Conservation (phyloP, 768 basidiomycete genomes). For the Heimioporus sp. region DNA sequence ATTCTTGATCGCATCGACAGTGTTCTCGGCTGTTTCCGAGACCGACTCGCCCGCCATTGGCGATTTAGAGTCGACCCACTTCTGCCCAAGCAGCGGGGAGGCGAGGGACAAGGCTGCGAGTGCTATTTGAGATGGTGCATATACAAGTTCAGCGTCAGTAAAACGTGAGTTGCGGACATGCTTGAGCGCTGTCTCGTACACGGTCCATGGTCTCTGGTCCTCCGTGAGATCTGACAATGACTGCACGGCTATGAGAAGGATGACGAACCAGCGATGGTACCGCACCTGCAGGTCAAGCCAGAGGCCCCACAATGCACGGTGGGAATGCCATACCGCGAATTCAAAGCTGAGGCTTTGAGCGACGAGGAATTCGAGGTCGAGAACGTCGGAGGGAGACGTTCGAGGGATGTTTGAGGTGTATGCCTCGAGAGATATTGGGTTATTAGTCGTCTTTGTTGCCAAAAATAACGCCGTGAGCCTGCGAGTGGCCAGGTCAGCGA, state of each 20-base stretch:
- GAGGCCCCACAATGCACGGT: slow-evolving; percentile 84
- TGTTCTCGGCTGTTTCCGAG: slow-evolving; percentile 24
- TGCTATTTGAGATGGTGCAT: slow-evolving; percentile 92
- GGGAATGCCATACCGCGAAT: slow-evolving; percentile 90
- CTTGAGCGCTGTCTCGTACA: slow-evolving; percentile 65
- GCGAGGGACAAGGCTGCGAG: slow-evolving; percentile 73
- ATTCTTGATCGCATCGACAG: slow-evolving; percentile 47
- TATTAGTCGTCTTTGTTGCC: slow-evolving; percentile 97
- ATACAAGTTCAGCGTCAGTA: slow-evolving; percentile 90
- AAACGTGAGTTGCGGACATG: slow-evolving; percentile 78
- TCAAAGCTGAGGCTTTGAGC: slow-evolving; percentile 94
- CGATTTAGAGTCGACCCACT: slow-evolving; percentile 56
- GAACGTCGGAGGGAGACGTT: slow-evolving; percentile 77
- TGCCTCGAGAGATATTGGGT: slow-evolving; percentile 81
- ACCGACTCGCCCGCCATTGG: slow-evolving; percentile 6
- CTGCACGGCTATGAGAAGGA: slow-evolving; percentile 36
- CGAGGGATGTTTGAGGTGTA: slow-evolving; percentile 85
- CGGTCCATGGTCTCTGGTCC: slow-evolving; percentile 45
- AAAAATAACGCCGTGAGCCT: slow-evolving; percentile 96
- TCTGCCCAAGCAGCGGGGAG: slow-evolving; percentile 53
- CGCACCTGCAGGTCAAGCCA: slow-evolving; percentile 85
- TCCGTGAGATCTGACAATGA: slow-evolving; percentile 51
- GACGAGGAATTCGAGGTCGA: slow-evolving; percentile 93
- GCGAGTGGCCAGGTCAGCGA: slow-evolving; percentile 1
- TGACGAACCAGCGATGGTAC: neutral